phyloP scores from a whole-genome alignment of 495 filamentous ascomycete genomes.

The Cryomyces minteri region DNA sequence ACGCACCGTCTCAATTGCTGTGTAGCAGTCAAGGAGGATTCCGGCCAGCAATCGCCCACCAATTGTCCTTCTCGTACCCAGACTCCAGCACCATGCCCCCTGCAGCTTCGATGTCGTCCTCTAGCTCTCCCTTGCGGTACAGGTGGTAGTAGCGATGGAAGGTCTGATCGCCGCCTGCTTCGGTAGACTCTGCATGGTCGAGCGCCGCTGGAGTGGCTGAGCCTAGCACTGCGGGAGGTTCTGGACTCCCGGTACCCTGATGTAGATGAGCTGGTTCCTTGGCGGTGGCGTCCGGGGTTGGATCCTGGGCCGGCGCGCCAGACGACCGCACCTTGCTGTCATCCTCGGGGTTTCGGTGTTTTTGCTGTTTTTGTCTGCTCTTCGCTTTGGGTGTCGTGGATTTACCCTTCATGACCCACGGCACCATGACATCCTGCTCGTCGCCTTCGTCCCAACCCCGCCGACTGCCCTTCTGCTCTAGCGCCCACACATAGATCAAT shows the following conservation, averaged over 20 bases:
- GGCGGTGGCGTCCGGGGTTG: too few species aligned
- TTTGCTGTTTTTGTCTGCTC: too few species aligned
- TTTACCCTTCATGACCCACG: slow-evolving; percentile 57
- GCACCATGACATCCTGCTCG: slow-evolving; percentile 87
- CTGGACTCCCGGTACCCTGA: too few species aligned
- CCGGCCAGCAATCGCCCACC: slow-evolving; percentile 58
- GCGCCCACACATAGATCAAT: slow-evolving; percentile 88
- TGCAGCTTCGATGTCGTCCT: slow-evolving; percentile 55
- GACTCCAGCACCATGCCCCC: slow-evolving; percentile 60
- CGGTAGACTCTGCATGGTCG: not conserved
- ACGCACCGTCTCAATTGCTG: too few species aligned
- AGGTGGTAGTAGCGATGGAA: slow-evolving; percentile 93
- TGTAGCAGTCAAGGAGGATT: too few species aligned
- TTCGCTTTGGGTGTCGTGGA: too few species aligned
- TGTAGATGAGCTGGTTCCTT: too few species aligned
- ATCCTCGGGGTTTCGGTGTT: too few species aligned
- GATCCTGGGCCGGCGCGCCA: too few species aligned
- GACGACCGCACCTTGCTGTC: too few species aligned
- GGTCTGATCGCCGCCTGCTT: slow-evolving; percentile 18
- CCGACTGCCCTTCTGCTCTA: slow-evolving; percentile 80
- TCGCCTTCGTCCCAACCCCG: slow-evolving; percentile 80
- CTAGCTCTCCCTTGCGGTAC: slow-evolving; percentile 72
- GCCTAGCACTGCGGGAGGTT: too few species aligned
- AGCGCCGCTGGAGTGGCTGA: not conserved
- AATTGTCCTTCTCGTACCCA: slow-evolving; percentile 96